Percentiles rank a stretch among this genome's conserved stretches.
phyloP scores from a whole-genome alignment of 2,329 filamentous ascomycete species.

The Pseudofabraea citricarpa region DNA sequence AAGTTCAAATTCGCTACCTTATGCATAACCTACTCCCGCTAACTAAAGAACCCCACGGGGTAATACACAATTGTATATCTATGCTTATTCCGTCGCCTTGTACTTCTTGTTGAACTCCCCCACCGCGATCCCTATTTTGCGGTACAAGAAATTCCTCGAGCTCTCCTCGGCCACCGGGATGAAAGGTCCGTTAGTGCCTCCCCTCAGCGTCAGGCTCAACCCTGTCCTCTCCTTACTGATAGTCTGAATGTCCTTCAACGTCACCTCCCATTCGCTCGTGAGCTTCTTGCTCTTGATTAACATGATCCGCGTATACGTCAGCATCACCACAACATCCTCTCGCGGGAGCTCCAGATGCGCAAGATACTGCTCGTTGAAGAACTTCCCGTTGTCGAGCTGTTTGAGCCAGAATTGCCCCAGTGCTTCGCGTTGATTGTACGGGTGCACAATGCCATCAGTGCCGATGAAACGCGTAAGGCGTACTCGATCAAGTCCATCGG shows the following conservation, averaged over 20 bases:
- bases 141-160: constrained; percentile 57
- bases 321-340: constrained; percentile 84
- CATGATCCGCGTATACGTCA: constrained; percentile 84
- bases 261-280: constrained; percentile 91
- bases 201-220: constrained; percentile 81
- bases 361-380: constrained; percentile 97
- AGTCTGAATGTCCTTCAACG: constrained; percentile 91
- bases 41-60: too few species aligned
- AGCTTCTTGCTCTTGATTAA: constrained; percentile 83
- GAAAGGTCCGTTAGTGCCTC: constrained; percentile 90
- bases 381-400: constrained; percentile 94
- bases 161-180: constrained; percentile 90
- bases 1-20: too few species aligned
- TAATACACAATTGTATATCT: too few species aligned
- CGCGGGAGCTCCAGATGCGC: constrained; percentile 88
- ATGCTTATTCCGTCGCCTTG: constrained; percentile 25
- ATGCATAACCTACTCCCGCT: too few species aligned
- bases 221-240: constrained; percentile 96
- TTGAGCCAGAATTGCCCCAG: constrained; percentile 98
- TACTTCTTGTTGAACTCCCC: constrained; percentile 63
- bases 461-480: constrained; percentile 91
- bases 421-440: constrained; percentile 91
- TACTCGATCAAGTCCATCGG: constrained; percentile 87
- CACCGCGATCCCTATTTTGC: constrained; percentile 60
- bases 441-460: constrained; percentile 86